Evolutionary conservation across 2,329 filamentous ascomycete species (phyloP), one percentile per base, ranked within the genome.

Genomic region (Keithomyces neogunnii): DNA sequence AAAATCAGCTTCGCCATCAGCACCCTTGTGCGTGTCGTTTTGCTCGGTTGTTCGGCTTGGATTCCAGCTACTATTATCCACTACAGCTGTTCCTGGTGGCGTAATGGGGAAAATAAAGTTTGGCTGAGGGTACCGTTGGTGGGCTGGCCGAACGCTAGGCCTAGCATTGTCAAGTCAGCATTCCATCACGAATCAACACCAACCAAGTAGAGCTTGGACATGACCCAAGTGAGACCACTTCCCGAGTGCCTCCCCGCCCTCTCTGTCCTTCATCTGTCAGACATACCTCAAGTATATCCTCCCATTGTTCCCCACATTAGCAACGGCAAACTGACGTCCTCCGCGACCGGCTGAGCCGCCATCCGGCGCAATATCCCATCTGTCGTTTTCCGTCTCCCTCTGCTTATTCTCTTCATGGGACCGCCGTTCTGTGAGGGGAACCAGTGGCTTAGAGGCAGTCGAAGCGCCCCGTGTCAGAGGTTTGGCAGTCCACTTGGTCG

Each of bases 271-370:
- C 40, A 13, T 19, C 36, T 29, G 38, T 32, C 19, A 6, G 32
- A 54, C 79, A 63, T 81, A 91, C 86, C 86, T 87, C 58, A 92
- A 66, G 67, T 89, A 92, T 67, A 92, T 88, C 64, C 84, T 83
- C 39, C 88, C 88, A 68, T 90, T 89, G 64, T 89, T 88, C 29
- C 87, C 87, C 53, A 92, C 87, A 66, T 90, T 91, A 48, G 85
- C 82, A 50, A 92, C 88, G 2, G 86, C 84, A 64, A 92, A 91
- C 61, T 88, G 83, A 50, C 85, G 79, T 47, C 82, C 84, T 63
- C 84, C 81, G 53, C 84, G 77, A 35, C 80, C 77, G 50, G 74
- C 79, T 45, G 82, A 80, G 52, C 75, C 70, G 53, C 78, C 78
- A 61, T 88, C 85, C 9, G 78, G 74, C n/a, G 74, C 69, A 52